These are phyloP conservation scores for Cajanus cajan DNA, from an alignment of 306 rosid genomes.

Conservation along the genomic window DNA sequence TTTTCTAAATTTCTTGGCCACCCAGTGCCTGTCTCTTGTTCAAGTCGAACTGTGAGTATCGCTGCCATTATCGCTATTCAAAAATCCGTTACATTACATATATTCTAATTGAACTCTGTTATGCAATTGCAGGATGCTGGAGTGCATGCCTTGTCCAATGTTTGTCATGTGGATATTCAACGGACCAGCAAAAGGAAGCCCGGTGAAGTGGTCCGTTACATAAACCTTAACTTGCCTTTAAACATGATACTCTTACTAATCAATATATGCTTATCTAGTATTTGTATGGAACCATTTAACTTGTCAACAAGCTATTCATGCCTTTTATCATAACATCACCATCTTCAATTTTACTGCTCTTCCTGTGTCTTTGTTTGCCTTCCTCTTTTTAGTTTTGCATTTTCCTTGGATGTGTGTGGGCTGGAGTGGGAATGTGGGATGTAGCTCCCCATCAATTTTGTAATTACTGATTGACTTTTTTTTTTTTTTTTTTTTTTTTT, in stretches of 20 bases:
- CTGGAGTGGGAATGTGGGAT: too few species aligned
- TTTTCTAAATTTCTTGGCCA: slow-evolving; percentile 83
- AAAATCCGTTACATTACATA: neutral
- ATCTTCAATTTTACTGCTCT: too few species aligned
- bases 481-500: too few species aligned
- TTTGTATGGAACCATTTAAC: too few species aligned
- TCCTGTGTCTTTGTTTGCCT: too few species aligned
- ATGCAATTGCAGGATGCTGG: slow-evolving; percentile 76
- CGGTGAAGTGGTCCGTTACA: slow-evolving; percentile 68
- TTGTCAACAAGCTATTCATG: too few species aligned
- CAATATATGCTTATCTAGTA: neutral
- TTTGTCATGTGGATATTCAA: slow-evolving; percentile 85
- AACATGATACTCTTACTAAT: too few species aligned
- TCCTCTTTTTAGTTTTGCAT: too few species aligned
- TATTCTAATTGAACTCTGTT: neutral
- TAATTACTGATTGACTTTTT: neutral
- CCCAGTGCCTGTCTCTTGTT: slow-evolving; percentile 66
- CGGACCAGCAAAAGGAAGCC: slow-evolving; percentile 94
- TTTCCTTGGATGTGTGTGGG: too few species aligned
- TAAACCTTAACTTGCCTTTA: neutral
- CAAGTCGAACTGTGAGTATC: slow-evolving; percentile 88
- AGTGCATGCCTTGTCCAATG: slow-evolving; percentile 94
- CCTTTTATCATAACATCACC: too few species aligned
- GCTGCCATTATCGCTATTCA: neutral
- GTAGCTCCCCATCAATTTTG: too few species aligned